Conservation (phyloP, 2,329 filamentous ascomycete species). For the Cladosporium sp. region DNA sequence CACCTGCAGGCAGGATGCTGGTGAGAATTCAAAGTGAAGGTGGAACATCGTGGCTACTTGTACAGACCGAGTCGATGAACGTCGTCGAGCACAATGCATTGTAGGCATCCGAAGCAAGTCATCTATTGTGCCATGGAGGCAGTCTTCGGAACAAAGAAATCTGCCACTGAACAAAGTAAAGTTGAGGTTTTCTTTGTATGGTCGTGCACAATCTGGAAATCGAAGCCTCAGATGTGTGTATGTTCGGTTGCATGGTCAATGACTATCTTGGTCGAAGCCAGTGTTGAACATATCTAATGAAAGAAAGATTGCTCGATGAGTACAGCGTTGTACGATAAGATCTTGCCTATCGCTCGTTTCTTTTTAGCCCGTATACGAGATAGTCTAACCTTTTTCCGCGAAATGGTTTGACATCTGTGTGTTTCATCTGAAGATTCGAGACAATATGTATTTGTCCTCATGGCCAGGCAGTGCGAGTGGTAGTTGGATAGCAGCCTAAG, state of each 20-base stretch:
- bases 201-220: not conserved
- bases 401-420: not conserved
- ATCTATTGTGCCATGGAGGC: not conserved
- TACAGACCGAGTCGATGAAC: not conserved
- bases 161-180: not conserved
- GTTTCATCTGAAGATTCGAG: no score
- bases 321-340: not conserved
- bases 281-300: not conserved
- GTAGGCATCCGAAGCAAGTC: not conserved
- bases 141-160: not conserved
- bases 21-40: not conserved
- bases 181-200: not conserved
- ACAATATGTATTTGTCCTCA: not conserved
- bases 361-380: not conserved
- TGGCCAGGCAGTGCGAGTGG: not conserved
- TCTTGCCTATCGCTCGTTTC: not conserved
- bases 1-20: not conserved
- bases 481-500: not conserved
- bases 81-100: not conserved
- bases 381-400: not conserved
- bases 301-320: not conserved
- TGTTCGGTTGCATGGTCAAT: not conserved
- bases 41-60: not conserved
- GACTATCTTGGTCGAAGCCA: not conserved
- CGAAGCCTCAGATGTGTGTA: not conserved